Base-by-base conservation (phyloP, 1,284 basidiomycete genomes). In the Leucoagaricus sp. region DNA sequence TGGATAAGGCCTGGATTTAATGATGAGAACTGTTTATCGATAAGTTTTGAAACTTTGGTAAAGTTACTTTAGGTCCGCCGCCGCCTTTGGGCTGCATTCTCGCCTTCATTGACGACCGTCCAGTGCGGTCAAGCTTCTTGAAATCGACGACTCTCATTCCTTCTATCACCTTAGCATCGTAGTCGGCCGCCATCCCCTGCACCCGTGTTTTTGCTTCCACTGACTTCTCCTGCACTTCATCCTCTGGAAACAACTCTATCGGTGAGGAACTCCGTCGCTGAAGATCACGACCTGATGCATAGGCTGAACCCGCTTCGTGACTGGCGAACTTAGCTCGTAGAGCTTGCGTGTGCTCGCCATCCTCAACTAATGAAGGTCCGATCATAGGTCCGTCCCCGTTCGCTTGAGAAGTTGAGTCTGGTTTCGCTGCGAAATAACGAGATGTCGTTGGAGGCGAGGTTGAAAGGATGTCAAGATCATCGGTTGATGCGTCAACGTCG, bases 1-100 rank as follows among this genome's bases (percentile, higher is more conserved):
- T n/a, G n/a, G n/a, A n/a, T n/a, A n/a, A n/a, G n/a, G n/a, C n/a
- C n/a, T n/a, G n/a, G n/a, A n/a, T n/a, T n/a, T n/a, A n/a, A n/a
- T n/a, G n/a, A n/a, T n/a, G n/a, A n/a, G n/a, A n/a, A n/a, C n/a
- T n/a, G n/a, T n/a, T n/a, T n/a, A n/a, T n/a, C n/a, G n/a, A n/a
- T n/a, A n/a, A n/a, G n/a, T n/a, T n/a, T n/a, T n/a, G n/a, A n/a
- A n/a, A n/a, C n/a, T n/a, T n/a, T n/a, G n/a, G 8, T 5, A 4
- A 38, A n/a, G 21, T 23, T n/a, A 47, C 46, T 31, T 47, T 33
- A 17, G 40, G 19, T 48, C 15, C 28, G 49, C 45, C n/a, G 28
- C 17, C 5, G 12, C 58, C 58, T 55, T 62, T 66, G 25, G 55
- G 34, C 42, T 61, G 64, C 65, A 66, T 66, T 19, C 33, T 42